phyloP scores from a whole-genome alignment of 2,329 filamentous ascomycete species.

The Penicillium rolfsii region DNA sequence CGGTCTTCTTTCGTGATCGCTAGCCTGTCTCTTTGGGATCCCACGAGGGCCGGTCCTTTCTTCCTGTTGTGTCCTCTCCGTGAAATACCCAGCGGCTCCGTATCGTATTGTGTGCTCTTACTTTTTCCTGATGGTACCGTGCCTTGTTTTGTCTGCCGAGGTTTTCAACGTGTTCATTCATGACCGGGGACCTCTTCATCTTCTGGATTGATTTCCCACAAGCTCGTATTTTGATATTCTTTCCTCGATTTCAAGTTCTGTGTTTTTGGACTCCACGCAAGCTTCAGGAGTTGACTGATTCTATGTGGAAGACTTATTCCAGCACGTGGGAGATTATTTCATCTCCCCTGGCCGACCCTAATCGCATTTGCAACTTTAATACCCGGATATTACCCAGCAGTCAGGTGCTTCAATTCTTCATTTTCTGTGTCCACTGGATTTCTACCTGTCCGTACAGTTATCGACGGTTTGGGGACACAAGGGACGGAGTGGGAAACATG shows the following conservation, averaged over 20 bases:
- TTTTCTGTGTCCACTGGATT: constrained; percentile 1
- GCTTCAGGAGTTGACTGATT: background rate
- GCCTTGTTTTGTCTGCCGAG: constrained; percentile 23
- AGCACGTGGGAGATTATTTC: background rate
- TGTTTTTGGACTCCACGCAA: background rate
- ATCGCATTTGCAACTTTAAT: constrained; percentile 9
- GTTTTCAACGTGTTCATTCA: constrained; percentile 17
- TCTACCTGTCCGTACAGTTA: constrained; percentile 12
- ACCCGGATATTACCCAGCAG: background rate
- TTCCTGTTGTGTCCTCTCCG: background rate
- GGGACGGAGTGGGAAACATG: background rate
- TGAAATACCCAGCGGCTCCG: constrained; percentile 4
- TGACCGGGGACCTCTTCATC: constrained; percentile 6
- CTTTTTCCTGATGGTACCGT: constrained; percentile 16
- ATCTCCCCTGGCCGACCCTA: background rate
- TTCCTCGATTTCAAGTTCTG: background rate
- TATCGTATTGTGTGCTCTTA: background rate
- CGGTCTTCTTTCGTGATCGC: constrained; percentile 7
- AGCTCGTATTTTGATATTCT: background rate
- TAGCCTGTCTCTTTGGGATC: constrained; percentile 21
- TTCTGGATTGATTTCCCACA: background rate
- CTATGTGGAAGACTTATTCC: background rate
- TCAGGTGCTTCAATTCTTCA: constrained; percentile 1
- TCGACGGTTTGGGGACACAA: constrained; percentile 6
- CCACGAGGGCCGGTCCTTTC: constrained; percentile 5